phyloP scores from a whole-genome alignment of 495 filamentous ascomycete genomes.

The Pseudomonodictys pantanalensis region DNA sequence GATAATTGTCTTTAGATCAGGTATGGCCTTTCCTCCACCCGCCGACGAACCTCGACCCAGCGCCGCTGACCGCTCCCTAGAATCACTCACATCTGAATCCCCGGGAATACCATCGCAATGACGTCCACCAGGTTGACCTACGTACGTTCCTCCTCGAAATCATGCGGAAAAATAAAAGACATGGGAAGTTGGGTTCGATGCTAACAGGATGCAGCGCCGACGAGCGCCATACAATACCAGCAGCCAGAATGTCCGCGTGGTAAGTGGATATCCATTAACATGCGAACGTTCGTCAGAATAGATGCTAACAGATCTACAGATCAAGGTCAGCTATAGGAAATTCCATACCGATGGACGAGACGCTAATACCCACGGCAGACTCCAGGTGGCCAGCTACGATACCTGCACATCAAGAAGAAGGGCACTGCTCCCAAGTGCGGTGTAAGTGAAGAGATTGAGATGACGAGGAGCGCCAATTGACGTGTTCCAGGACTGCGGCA shows the following conservation, averaged over 20 bases:
- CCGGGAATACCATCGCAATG: constrained; percentile 26
- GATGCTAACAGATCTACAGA: not conserved
- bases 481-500: constrained; percentile 50
- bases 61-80: constrained; percentile 17
- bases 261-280: constrained; percentile 56
- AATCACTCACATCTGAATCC: constrained; percentile 11
- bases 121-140: constrained; percentile 32
- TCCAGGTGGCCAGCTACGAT: constrained; percentile 87
- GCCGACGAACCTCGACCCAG: not conserved
- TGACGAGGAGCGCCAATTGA: not conserved
- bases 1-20: too few relatives aligned
- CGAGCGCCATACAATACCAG: constrained; percentile 76
- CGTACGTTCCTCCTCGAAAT: constrained; percentile 18
- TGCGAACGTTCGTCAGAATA: not conserved
- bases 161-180: not conserved
- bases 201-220: constrained; percentile 31
- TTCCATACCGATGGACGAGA: not conserved
- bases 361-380: constrained; percentile 52
- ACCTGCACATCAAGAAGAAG: constrained; percentile 98
- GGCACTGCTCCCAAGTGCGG: constrained; percentile 96
- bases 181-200: constrained; percentile 3
- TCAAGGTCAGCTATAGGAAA: constrained; percentile 17
- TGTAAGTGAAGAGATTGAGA: constrained; percentile 60
- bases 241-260: constrained; percentile 92
- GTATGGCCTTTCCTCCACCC: too few relatives aligned